Evolutionary conservation across 371 early-diverging fungal species (phyloP).

Genomic region (Syncephalastrum sp.): DNA sequence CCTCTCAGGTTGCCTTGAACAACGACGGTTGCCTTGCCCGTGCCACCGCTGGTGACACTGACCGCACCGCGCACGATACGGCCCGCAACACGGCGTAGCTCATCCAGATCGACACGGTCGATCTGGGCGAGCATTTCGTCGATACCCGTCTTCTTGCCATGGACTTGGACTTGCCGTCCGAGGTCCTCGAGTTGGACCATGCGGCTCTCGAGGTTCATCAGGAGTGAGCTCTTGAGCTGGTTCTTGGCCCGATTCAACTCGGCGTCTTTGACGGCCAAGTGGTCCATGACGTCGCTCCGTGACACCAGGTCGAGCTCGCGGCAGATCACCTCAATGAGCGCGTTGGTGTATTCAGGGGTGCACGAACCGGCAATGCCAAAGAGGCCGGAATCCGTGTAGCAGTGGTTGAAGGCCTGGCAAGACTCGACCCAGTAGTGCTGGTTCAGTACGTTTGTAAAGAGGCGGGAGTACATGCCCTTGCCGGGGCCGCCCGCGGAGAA

Average conservation of each 20-base stretch:
- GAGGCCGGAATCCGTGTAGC: conserved; percentile 88
- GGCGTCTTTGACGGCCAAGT: conserved; percentile 40
- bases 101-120: conserved; percentile 68
- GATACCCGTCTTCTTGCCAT: conserved; percentile 73
- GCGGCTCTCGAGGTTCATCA: conserved; percentile 93
- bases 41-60: conserved; percentile 51
- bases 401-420: conserved; percentile 88
- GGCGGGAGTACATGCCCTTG: conserved; percentile 97
- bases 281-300: conserved; percentile 28
- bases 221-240: conserved; percentile 86
- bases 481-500: conserved; percentile 99
- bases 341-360: conserved; percentile 64
- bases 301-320: conserved; percentile 80
- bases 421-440: conserved; percentile 93
- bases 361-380: conserved; percentile 94
- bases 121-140: conserved; percentile 77
- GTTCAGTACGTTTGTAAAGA: conserved; percentile 94
- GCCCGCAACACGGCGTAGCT: conserved; percentile 69
- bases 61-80: conserved; percentile 60
- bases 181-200: conserved; percentile 94
- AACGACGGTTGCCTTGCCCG: conserved; percentile 57
- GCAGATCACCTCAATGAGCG: conserved; percentile 79
- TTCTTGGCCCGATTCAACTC: conserved; percentile 93
- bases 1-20: conserved; percentile 52
- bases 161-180: conserved; percentile 87